Percentiles rank a stretch among this genome's conserved stretches.
Conservation (phyloP, 1,284 basidiomycete genomes). For the Ceratobasidium sp. region DNA sequence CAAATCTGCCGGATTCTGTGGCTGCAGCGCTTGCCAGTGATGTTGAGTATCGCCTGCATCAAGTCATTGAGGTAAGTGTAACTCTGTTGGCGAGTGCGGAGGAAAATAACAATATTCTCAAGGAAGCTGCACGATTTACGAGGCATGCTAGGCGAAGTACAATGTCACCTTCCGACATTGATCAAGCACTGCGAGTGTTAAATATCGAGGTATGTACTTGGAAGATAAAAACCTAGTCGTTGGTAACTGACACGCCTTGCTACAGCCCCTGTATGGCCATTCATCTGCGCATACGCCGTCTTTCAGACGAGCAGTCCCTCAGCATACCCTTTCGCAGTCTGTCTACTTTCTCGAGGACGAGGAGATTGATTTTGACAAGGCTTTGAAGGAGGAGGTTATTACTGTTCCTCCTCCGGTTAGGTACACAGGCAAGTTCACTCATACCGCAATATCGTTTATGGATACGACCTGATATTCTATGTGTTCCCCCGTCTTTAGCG, state of each 20-base stretch:
- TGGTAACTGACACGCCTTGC: neutral
- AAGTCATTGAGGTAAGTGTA: slow-evolving; percentile 78
- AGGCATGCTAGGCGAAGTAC: slow-evolving; percentile 88
- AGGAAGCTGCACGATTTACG: slow-evolving; percentile 98
- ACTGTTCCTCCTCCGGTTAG: slow-evolving; percentile 75
- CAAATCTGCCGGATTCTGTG: slow-evolving; percentile 79
- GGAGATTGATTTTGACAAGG: slow-evolving; percentile 94
- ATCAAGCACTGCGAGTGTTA: slow-evolving; percentile 89
- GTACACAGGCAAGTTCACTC: slow-evolving; percentile 63
- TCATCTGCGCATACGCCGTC: slow-evolving; percentile 70
- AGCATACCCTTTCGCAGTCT: slow-evolving; percentile 59
- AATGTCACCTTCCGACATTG: slow-evolving; percentile 88
- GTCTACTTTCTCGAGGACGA: slow-evolving; percentile 96
- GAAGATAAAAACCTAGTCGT: neutral
- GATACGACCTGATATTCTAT: slow-evolving; percentile 39
- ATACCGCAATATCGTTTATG: no score
- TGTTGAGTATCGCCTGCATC: slow-evolving; percentile 95
- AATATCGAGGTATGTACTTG: slow-evolving; percentile 77
- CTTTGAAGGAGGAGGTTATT: slow-evolving; percentile 83
- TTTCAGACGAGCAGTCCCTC: slow-evolving; percentile 71
- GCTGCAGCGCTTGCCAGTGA: slow-evolving; percentile 90
- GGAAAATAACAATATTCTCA: neutral
- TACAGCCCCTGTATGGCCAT: slow-evolving; percentile 77
- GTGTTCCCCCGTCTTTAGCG: slow-evolving; percentile 54
- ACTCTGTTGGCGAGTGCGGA: neutral